Evolutionary conservation across 129 eudicot species (phyloP).

Genomic region (Helianthus tuberosus): DNA sequence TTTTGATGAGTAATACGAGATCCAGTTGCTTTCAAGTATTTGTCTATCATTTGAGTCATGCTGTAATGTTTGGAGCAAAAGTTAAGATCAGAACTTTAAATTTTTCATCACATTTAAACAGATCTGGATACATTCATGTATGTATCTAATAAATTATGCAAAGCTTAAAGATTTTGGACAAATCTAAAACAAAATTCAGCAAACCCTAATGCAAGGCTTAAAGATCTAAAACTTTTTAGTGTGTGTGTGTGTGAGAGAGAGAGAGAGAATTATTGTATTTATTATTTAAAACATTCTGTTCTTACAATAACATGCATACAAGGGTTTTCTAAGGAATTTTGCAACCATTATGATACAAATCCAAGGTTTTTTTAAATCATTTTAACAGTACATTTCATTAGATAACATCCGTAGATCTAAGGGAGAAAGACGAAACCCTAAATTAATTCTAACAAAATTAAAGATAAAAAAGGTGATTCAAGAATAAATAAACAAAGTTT

Average conservation of each 20-base stretch:
- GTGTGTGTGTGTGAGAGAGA: neutral
- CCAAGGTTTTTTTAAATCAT: neutral
- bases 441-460: slow-evolving; percentile 1
- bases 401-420: neutral
- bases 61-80: slow-evolving; percentile 34
- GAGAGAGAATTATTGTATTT: neutral
- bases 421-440: neutral
- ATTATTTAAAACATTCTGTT: neutral
- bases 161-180: neutral
- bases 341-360: neutral
- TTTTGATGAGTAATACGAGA: slow-evolving; percentile 45
- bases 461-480: neutral
- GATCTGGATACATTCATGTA: slow-evolving; percentile 7
- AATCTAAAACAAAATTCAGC: neutral
- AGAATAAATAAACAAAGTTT: neutral
- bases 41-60: slow-evolving; percentile 72
- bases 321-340: slow-evolving; percentile 8
- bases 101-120: neutral
- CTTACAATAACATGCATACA: neutral
- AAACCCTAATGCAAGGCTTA: slow-evolving; percentile 21
- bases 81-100: neutral
- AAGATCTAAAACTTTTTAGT: neutral
- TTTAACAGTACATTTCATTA: neutral
- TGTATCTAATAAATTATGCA: neutral
- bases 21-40: slow-evolving; percentile 61